Conservation (phyloP, 495 filamentous ascomycete species). For the Pseudevernia furfuracea region DNA sequence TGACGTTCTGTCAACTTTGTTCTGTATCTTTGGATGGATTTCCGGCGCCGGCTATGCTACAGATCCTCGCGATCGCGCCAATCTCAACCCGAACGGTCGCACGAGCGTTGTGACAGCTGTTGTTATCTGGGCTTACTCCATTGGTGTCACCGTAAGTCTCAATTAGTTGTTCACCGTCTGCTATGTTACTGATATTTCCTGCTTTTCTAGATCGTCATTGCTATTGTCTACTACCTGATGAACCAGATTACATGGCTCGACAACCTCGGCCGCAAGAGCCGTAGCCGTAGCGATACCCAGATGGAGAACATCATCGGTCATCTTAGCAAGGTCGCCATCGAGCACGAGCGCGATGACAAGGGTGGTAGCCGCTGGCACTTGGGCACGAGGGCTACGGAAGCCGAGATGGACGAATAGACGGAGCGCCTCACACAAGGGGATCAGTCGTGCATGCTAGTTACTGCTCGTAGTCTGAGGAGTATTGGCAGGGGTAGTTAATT, state of each 20-base stretch:
- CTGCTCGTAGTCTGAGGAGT: background rate
- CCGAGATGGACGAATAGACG: slow-evolving; percentile 61
- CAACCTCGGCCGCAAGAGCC: slow-evolving; percentile 73
- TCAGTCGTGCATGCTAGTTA: background rate
- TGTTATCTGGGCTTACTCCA: slow-evolving; percentile 70
- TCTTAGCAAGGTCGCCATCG: slow-evolving; percentile 66
- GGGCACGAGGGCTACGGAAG: slow-evolving; percentile 52
- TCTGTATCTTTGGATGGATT: slow-evolving; percentile 68
- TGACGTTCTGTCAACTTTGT: slow-evolving; percentile 61
- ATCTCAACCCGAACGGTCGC: slow-evolving; percentile 51
- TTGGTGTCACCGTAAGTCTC: slow-evolving; percentile 52
- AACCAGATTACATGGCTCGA: slow-evolving; percentile 59
- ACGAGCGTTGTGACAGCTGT: slow-evolving; percentile 71
- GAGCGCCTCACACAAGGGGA: background rate
- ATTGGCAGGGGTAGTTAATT: slow-evolving; percentile 1
- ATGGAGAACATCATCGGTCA: slow-evolving; percentile 76
- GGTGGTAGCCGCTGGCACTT: slow-evolving; percentile 55
- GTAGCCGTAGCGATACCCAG: slow-evolving; percentile 61
- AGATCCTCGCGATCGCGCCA: slow-evolving; percentile 33
- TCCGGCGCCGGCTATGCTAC: slow-evolving; percentile 36
- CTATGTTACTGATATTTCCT: slow-evolving; percentile 5
- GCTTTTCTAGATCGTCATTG: slow-evolving; percentile 52
- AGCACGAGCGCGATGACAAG: slow-evolving; percentile 54
- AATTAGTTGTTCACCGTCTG: background rate
- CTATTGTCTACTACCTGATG: slow-evolving; percentile 65